Base-by-base conservation (phyloP, 1,139 yeast species). In the Arxiozyma telluris region DNA sequence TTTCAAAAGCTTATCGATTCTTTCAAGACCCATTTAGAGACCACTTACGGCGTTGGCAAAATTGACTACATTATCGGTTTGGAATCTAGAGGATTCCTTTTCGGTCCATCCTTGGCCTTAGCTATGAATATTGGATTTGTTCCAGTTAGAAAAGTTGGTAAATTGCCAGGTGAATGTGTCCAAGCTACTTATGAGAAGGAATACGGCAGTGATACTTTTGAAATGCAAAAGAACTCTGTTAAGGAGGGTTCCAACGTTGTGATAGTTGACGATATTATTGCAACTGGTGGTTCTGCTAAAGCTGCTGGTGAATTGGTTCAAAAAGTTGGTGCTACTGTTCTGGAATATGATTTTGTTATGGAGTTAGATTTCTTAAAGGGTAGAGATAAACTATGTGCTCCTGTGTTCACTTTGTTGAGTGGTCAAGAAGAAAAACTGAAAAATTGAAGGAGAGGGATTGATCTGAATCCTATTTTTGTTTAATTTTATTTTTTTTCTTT, bases 301-400 rank as follows among this genome's bases (percentile, higher is more conserved):
- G 97, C 95, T 57, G 98, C 98, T 47, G 98, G 96, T 55, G 85
- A 87, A 65, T 79, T 94, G 61, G 87, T 89, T 53, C 72, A 73
- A 66, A 74, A 80, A 72, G 71, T 76, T 50, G 84, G 84, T 53
- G 96, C 84, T 56, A 79, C 84, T 55, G 79, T 91, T 55, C 71
- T 84, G 49, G 96, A 90, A 73, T 93, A 83, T 71, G 76, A 85
- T 62, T 93, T 93, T 67, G 88, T 93, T 50, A 81, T 93, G 87
- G 98, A 93, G 74, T 82, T 93, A 67, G 94, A 89, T 69, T 93
- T 93, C 80, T 81, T 93, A 70, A 85, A 89, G 70, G 99, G 98
- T 60, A 83, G 96, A 73, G 93, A 87, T 59, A 86, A 81, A 75
- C 82, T 93, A 65, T 81, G 78, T 59, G 90, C 93, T 53, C 95